These are phyloP conservation scores for Halophytophthora polymorphica DNA, from an alignment of 352 stramenopile species.

Conservation along the genomic window DNA sequence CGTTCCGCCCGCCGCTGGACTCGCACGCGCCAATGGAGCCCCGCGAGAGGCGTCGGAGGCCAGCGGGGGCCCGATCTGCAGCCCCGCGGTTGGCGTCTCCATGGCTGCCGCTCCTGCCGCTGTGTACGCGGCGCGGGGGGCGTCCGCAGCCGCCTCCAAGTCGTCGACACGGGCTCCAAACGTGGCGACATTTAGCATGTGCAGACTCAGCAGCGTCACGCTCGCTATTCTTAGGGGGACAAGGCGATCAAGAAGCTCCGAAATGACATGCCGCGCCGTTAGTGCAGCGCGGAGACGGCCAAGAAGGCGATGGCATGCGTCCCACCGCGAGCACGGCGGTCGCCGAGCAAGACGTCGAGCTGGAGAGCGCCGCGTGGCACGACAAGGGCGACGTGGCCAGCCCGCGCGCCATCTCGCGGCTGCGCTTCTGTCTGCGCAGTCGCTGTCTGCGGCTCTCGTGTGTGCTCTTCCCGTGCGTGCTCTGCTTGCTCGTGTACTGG, in stretches of 20 bases:
- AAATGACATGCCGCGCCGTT: no score
- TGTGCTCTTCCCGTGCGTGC: conserved; percentile 44
- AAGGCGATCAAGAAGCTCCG: not conserved
- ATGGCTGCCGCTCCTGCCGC: not conserved
- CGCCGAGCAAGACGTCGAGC: conserved; percentile 8
- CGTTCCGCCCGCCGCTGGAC: not conserved
- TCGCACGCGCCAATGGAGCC: conserved; percentile 9
- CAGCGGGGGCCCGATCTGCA: conserved; percentile 13
- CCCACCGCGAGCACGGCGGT: conserved; percentile 9
- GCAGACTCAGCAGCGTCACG: not conserved
- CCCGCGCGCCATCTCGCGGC: conserved; percentile 34
- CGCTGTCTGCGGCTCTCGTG: conserved; percentile 53
- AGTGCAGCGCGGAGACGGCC: not conserved
- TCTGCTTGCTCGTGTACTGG: conserved; percentile 56
- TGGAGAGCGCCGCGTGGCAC: conserved; percentile 63
- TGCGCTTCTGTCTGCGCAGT: conserved; percentile 68
- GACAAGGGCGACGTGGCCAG: conserved; percentile 31
- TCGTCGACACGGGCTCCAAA: no score
- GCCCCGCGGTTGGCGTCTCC: conserved; percentile 2
- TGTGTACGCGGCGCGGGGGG: no score
- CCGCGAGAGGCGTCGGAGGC: conserved; percentile 10
- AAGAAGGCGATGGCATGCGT: conserved; percentile 16
- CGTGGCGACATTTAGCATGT: conserved; percentile 5
- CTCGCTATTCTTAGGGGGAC: conserved; percentile 19
- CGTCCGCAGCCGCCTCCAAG: no score